Percentiles rank a stretch among this genome's conserved stretches.
Evolutionary conservation across 495 filamentous ascomycete genomes (phyloP).

Genomic region (Neurospora sp.): DNA sequence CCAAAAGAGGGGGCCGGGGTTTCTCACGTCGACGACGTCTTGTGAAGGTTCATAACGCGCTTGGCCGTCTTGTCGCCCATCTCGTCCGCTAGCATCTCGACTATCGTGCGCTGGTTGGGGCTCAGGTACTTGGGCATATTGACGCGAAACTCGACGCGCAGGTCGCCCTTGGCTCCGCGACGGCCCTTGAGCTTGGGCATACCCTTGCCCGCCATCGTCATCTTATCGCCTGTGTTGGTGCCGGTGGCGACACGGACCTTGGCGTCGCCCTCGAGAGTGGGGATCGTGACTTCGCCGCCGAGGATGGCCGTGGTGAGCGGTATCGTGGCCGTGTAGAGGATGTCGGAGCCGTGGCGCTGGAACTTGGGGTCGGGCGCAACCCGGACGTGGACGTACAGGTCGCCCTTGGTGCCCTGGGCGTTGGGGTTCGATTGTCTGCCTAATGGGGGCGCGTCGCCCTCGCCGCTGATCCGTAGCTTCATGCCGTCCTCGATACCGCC

Average conservation of each 20-base stretch:
- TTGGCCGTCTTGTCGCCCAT: constrained; percentile 85
- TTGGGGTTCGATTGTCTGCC: constrained; percentile 50
- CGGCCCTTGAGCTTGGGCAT: constrained; percentile 68
- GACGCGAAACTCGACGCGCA: constrained; percentile 91
- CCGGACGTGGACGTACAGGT: constrained; percentile 77
- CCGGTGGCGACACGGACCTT: constrained; percentile 82
- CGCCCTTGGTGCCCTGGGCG: constrained; percentile 55
- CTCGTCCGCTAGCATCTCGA: constrained; percentile 95
- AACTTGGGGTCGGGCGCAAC: constrained; percentile 82
- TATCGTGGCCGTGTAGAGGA: constrained; percentile 83
- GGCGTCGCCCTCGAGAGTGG: constrained; percentile 82
- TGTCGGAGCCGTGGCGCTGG: constrained; percentile 72
- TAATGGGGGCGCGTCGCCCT: constrained; percentile 77
- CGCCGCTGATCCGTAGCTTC: constrained; percentile 67
- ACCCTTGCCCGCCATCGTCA: constrained; percentile 77
- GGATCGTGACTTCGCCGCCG: constrained; percentile 79
- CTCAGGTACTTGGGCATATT: constrained; percentile 88
- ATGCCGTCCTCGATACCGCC: constrained; percentile 94
- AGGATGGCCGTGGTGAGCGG: constrained; percentile 88
- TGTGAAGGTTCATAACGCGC: constrained; percentile 63
- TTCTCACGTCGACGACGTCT: constrained; percentile 7
- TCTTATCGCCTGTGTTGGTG: constrained; percentile 83
- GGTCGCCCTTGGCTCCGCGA: constrained; percentile 56
- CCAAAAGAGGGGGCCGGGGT: constrained; percentile 7
- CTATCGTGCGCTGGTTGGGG: constrained; percentile 75